Percentiles rank a stretch among this genome's conserved stretches.
These are phyloP conservation scores for Pythium sp. DNA, from an alignment of 352 stramenopile genomes.

Conservation along the genomic window DNA sequence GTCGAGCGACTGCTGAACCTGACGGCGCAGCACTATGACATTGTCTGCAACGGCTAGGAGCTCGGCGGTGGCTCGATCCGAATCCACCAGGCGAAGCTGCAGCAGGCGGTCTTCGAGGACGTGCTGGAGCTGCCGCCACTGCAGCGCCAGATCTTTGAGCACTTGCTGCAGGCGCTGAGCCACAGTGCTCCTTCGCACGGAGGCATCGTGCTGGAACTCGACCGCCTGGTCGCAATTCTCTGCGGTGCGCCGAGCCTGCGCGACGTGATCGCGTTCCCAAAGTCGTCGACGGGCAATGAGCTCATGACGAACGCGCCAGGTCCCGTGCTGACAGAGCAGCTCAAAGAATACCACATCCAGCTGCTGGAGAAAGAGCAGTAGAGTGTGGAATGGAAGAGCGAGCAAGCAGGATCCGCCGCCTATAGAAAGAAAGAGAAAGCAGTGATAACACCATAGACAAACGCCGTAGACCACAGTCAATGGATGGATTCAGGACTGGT, in stretches of 20 bases:
- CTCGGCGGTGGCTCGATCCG: conserved; percentile 85
- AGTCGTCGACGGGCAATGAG: conserved; percentile 86
- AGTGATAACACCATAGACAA: too few relatives aligned
- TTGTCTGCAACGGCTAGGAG: conserved; percentile 89
- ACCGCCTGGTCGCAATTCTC: conserved; percentile 84
- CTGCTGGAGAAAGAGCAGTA: conserved; percentile 27
- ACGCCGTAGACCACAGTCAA: too few relatives aligned
- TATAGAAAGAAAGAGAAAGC: neutral
- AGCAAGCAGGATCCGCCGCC: too few relatives aligned
- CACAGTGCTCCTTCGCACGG: conserved; percentile 81
- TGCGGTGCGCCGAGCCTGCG: conserved; percentile 73
- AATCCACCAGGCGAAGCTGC: conserved; percentile 72
- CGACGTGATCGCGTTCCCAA: conserved; percentile 91
- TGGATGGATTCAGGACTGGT: too few relatives aligned
- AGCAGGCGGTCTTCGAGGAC: conserved; percentile 76
- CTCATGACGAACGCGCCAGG: conserved; percentile 83
- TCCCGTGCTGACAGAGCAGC: conserved; percentile 56
- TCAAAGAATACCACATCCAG: conserved; percentile 79
- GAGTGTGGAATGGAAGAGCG: too few relatives aligned
- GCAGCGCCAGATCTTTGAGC: conserved; percentile 79
- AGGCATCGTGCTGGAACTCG: conserved; percentile 83
- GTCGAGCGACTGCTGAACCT: conserved; percentile 57
- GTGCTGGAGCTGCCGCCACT: conserved; percentile 65
- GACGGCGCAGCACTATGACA: conserved; percentile 83
- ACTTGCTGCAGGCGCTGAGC: conserved; percentile 75